Evolutionary conservation across 768 basidiomycete genomes (phyloP).

Genomic region (Myochromella boudieri): DNA sequence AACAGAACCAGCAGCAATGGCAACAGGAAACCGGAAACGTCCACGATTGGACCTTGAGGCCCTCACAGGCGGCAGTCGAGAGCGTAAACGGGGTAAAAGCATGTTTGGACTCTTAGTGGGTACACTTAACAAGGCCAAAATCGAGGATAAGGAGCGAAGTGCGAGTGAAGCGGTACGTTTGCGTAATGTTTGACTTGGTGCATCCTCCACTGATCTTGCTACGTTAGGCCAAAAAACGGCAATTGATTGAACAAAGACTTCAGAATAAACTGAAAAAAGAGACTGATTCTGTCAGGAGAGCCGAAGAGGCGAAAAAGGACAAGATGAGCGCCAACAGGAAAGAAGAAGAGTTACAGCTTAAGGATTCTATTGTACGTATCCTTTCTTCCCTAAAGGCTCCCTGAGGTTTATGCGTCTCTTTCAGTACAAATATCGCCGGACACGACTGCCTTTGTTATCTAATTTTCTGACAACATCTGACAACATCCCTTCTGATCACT

Average conservation of each 20-base stretch:
- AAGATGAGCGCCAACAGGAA: slow-evolving; percentile 72
- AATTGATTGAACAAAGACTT: slow-evolving; percentile 80
- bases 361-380: slow-evolving; percentile 72
- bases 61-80: slow-evolving; percentile 44
- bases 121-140: slow-evolving; percentile 85
- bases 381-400: not conserved
- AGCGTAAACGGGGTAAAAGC: slow-evolving; percentile 82
- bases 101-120: slow-evolving; percentile 85
- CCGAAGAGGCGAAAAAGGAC: slow-evolving; percentile 86
- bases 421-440: slow-evolving; percentile 73
- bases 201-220: not conserved
- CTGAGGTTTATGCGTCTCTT: not conserved
- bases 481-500: slow-evolving; percentile 47
- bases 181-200: not conserved
- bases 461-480: slow-evolving; percentile 80
- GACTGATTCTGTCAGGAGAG: slow-evolving; percentile 81
- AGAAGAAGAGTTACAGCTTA: slow-evolving; percentile 80
- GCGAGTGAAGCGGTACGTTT: slow-evolving; percentile 78
- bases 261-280: slow-evolving; percentile 84
- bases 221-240: slow-evolving; percentile 79
- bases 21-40: slow-evolving; percentile 54
- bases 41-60: slow-evolving; percentile 68
- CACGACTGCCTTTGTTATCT: slow-evolving; percentile 68
- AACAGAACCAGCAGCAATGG: slow-evolving; percentile 46
- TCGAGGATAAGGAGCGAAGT: slow-evolving; percentile 80